Conservation (phyloP, 768 basidiomycete species). For the Pulveroboletus sp. region DNA sequence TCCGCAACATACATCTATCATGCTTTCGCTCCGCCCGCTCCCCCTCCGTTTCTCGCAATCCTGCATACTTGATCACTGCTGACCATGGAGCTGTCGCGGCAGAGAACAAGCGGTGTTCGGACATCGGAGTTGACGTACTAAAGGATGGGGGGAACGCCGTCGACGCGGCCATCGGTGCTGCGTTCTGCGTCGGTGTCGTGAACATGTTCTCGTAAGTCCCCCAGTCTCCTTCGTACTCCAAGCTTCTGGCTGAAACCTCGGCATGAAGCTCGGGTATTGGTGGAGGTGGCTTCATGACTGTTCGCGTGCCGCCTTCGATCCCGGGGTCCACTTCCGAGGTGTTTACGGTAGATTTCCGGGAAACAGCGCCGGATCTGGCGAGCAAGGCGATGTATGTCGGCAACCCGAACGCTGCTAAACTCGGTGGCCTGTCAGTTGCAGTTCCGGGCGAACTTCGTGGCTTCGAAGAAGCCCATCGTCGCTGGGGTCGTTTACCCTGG, state of each 20-base stretch:
- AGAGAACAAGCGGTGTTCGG: slow-evolving; percentile 82
- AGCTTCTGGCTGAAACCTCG: slow-evolving; percentile 1
- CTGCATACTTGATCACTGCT: slow-evolving; percentile 57
- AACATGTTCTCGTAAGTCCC: slow-evolving; percentile 83
- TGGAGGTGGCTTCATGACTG: slow-evolving; percentile 85
- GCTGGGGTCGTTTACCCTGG: slow-evolving; percentile 86
- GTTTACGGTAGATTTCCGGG: slow-evolving; percentile 82
- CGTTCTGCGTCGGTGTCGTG: slow-evolving; percentile 76
- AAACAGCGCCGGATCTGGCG: slow-evolving; percentile 72
- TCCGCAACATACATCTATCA: not conserved
- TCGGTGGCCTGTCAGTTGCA: slow-evolving; percentile 83
- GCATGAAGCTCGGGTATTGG: slow-evolving; percentile 68
- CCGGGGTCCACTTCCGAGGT: slow-evolving; percentile 50
- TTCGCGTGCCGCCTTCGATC: slow-evolving; percentile 61
- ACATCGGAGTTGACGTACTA: slow-evolving; percentile 74
- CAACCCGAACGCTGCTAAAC: slow-evolving; percentile 48
- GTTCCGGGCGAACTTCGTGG: slow-evolving; percentile 91
- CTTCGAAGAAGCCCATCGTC: slow-evolving; percentile 73
- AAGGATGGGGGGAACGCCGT: slow-evolving; percentile 87
- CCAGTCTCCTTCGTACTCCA: not conserved
- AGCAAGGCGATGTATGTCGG: slow-evolving; percentile 74
- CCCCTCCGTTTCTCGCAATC: slow-evolving; percentile 36
- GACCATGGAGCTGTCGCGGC: slow-evolving; percentile 82
- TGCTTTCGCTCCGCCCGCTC: not conserved
- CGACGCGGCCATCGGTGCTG: slow-evolving; percentile 78